Conservation (phyloP, 2,329 filamentous ascomycete genomes). For the Alternaria tenuissima region DNA sequence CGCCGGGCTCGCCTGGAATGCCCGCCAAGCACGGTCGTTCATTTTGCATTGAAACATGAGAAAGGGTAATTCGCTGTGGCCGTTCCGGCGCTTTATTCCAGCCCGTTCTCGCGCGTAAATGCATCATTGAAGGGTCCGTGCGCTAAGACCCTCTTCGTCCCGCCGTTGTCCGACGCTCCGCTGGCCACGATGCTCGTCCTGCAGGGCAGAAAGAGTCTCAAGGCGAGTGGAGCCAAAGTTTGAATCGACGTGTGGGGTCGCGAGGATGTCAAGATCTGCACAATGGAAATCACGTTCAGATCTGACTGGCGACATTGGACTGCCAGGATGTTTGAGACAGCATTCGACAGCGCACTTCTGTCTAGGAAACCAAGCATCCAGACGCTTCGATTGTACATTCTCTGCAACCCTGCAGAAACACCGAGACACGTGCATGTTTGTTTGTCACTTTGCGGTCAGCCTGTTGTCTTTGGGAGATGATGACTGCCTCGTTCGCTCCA, state of each 20-base stretch:
- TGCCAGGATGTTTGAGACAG: background rate
- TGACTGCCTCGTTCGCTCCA: constrained; percentile 3
- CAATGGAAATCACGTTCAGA: background rate
- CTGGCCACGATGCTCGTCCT: background rate
- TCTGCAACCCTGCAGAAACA: no score
- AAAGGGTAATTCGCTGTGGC: constrained; percentile 2
- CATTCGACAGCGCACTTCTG: background rate
- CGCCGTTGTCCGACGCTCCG: constrained; percentile 10
- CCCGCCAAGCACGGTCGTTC: background rate
- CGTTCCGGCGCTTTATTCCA: background rate
- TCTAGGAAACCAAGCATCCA: background rate
- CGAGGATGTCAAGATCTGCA: constrained; percentile 15
- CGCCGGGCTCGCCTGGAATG: background rate
- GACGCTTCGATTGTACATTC: background rate
- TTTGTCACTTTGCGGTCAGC: constrained; percentile 1
- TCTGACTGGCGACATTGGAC: background rate
- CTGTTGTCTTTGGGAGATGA: background rate
- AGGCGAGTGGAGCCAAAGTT: constrained; percentile 9
- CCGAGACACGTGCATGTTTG: background rate
- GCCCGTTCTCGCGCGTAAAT: background rate
- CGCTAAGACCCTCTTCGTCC: background rate
- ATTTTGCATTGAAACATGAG: background rate
- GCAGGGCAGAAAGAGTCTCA: constrained; percentile 2
- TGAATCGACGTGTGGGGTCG: constrained; percentile 18
- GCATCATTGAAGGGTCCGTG: background rate